phyloP scores from a whole-genome alignment of 768 basidiomycete species.

The Macrocybe gigantea region DNA sequence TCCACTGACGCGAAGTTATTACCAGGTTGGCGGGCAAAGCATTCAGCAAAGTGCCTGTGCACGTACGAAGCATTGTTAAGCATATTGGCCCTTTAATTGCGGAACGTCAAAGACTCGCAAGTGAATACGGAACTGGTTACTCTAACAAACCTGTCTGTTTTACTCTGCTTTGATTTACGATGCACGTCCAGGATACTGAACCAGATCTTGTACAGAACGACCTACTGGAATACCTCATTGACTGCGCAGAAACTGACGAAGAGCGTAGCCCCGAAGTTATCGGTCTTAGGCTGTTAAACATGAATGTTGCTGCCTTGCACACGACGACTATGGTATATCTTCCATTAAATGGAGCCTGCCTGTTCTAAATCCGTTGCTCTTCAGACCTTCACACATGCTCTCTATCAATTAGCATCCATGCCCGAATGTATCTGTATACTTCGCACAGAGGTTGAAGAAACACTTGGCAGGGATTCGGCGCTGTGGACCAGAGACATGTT shows the following conservation, averaged over 20 bases:
- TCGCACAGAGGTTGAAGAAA: conserved; percentile 36
- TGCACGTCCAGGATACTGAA: too few species aligned
- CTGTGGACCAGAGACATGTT: conserved; percentile 27
- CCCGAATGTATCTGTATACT: conserved; percentile 28
- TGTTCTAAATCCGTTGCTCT: background rate
- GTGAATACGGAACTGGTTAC: conserved; percentile 19
- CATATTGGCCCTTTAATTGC: conserved; percentile 22
- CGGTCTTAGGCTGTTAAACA: conserved; percentile 25
- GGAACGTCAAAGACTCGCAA: conserved; percentile 17
- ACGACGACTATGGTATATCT: conserved; percentile 34
- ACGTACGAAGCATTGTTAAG: background rate
- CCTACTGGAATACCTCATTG: conserved; percentile 43
- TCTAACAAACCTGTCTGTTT: conserved; percentile 18
- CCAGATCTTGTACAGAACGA: conserved; percentile 27
- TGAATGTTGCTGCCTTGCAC: conserved; percentile 39
- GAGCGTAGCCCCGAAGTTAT: conserved; percentile 18
- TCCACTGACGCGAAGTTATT: too few species aligned
- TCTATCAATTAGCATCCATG: conserved; percentile 30
- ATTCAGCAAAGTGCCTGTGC: conserved; percentile 3
- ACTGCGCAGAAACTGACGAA: conserved; percentile 24
- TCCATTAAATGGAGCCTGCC: background rate
- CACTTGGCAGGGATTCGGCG: conserved; percentile 25
- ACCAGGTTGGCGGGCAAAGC: too few species aligned
- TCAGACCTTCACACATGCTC: conserved; percentile 29
- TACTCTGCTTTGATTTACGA: background rate